Evolutionary conservation across 2,329 filamentous ascomycete species (phyloP).

Genomic region (Sordariomycetes sp.): DNA sequence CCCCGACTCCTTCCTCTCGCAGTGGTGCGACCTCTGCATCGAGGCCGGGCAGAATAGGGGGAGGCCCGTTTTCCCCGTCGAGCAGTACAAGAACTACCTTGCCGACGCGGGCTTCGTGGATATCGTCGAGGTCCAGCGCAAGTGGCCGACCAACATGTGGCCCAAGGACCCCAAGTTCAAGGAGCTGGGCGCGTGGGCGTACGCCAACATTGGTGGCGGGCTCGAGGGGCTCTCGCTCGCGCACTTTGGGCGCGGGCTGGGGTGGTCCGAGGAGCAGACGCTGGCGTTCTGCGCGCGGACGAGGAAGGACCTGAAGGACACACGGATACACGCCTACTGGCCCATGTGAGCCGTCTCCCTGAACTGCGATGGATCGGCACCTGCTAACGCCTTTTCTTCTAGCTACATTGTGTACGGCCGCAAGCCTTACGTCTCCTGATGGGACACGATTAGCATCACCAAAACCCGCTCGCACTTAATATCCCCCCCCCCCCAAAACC

Average conservation of each 20-base stretch:
- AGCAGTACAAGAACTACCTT: conserved; percentile 22
- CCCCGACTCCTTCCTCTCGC: conserved; percentile 12
- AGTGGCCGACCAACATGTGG: conserved; percentile 38
- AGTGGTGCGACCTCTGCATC: conserved; percentile 15
- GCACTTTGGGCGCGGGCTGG: conserved; percentile 16
- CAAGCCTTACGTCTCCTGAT: background rate
- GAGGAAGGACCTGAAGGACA: conserved; percentile 14
- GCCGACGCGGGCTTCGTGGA: conserved; percentile 38
- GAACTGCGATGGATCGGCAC: background rate
- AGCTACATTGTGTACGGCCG: background rate
- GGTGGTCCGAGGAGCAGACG: conserved; percentile 16
- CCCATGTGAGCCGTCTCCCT: conserved; percentile 7
- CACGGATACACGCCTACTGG: conserved; percentile 16
- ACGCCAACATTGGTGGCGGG: conserved; percentile 9
- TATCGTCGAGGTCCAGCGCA: conserved; percentile 30
- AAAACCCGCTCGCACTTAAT: background rate
- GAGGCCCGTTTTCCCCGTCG: conserved; percentile 15
- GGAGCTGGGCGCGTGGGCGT: conserved; percentile 23
- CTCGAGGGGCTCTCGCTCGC: conserved; percentile 18
- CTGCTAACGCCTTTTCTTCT: background rate
- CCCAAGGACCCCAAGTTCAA: conserved; percentile 35
- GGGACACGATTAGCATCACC: background rate
- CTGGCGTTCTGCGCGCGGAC: conserved; percentile 14
- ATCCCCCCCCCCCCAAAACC: too few relatives aligned
- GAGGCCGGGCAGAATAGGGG: conserved; percentile 16